A percentile compares a stretch with the other conserved stretches of the same genome.
phyloP scores from a whole-genome alignment of 345 rosid genomes.

The Camelina sativa region DNA sequence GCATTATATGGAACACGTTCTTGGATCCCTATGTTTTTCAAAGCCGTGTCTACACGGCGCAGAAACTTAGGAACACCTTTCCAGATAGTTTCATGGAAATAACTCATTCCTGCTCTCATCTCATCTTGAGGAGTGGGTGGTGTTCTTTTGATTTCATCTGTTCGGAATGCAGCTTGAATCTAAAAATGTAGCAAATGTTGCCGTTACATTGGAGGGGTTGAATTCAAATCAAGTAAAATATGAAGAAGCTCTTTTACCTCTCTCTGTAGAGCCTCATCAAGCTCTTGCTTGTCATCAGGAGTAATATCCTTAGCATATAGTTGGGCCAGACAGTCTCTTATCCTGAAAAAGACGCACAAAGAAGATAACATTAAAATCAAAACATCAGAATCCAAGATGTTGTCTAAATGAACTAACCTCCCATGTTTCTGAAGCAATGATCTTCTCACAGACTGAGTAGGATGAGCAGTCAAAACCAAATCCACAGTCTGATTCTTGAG shows the following conservation, averaged over 20 bases:
- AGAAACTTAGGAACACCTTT: constrained; percentile 98
- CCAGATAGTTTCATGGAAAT: constrained; percentile 99
- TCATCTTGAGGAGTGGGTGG: constrained; percentile 99
- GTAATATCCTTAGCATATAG: constrained; percentile 92
- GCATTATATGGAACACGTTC: constrained; percentile 98
- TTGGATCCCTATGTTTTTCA: constrained; percentile 89
- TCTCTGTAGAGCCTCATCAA: constrained; percentile 93
- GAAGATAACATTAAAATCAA: constrained; percentile 25
- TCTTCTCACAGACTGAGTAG: constrained; percentile 94
- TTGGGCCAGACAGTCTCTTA: constrained; percentile 84
- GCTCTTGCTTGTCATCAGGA: constrained; percentile 98
- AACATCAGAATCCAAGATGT: not conserved
- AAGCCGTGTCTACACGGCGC: constrained; percentile 95
- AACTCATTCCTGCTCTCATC: constrained; percentile 99
- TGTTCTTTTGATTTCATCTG: constrained; percentile 97
- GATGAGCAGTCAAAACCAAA: constrained; percentile 97
- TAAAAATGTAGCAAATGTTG: constrained; percentile 8
- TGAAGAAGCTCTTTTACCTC: constrained; percentile 58
- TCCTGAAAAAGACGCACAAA: constrained; percentile 49
- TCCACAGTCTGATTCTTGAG: constrained; percentile 97
- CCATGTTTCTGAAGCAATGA: constrained; percentile 96
- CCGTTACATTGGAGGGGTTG: not conserved
- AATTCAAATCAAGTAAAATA: constrained; percentile 14
- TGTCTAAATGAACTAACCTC: constrained; percentile 51
- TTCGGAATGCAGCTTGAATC: constrained; percentile 99